Evolutionary conservation across 805 yeast species (phyloP), one percentile per base, ranked within the genome.

Genomic region (Spathaspora passalidarum): DNA sequence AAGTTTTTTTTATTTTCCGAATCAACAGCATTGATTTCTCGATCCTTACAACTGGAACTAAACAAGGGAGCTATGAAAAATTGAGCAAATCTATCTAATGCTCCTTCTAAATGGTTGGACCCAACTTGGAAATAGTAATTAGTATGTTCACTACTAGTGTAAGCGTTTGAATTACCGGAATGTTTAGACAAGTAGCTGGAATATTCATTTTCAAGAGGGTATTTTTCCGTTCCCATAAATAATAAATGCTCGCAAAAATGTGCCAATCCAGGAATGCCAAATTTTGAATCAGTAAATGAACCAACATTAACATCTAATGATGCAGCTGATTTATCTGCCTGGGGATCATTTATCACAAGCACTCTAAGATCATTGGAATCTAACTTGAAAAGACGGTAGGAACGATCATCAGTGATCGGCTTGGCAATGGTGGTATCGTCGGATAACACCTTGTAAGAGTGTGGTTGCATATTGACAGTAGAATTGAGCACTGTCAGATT

Each of bases 11-110:
- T 92, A 70, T 92, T 89, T 68, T 92, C 99, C 32, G 96, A 86
- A 65, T 92, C 97, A 8, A 92, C 98, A 1, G 98, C 98, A 51
- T 82, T 80, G 56, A 92, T 86, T 65, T 92, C 99, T 46, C 97
- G 77, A 59, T 90, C 96, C 60, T 89, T 88, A 60, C 97, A 84
- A 51, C 81, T 73, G 53, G 55, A 70, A 51, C 75, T 71, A 58
- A 92, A 92, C 54, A 92, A 69, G 1, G 99, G 99, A 22, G 80
- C 63, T 29, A 91, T 85, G 71, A 92, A 92, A 61, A 92, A 92
- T 62, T 92, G 98, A 4, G 96, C 79, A 64, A 92, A 92, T 56
- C 98, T 75, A 63, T 92, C 98, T 44, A 92, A 69, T 0, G 97
- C 97, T 5, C 96, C 97, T 49, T 84, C 81, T 49, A 92, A 71